phyloP scores from a whole-genome alignment of 2,329 filamentous ascomycete genomes.

The Harringtonia aguacate region DNA sequence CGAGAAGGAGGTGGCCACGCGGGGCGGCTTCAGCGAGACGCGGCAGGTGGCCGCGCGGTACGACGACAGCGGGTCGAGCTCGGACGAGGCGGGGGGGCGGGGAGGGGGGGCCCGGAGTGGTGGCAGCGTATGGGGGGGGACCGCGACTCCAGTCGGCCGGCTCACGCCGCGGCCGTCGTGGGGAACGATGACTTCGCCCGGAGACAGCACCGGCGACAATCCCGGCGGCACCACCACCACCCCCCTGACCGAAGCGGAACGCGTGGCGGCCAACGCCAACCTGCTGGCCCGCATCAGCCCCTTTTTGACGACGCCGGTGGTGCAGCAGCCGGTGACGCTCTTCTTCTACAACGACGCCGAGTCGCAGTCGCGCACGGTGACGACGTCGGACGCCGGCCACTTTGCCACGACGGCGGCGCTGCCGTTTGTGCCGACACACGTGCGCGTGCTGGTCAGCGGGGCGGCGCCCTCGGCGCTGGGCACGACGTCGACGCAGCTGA shows the following conservation, averaged over 20 bases:
- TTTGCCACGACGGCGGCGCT: conserved; percentile 72
- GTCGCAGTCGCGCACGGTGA: conserved; percentile 74
- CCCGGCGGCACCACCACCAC: too few relatives aligned
- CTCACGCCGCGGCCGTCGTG: conserved; percentile 25
- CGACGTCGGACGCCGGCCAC: conserved; percentile 82
- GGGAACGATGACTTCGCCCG: conserved; percentile 15
- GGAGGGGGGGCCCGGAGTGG: conserved; percentile 4
- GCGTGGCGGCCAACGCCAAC: conserved; percentile 71
- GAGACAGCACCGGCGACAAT: too few relatives aligned
- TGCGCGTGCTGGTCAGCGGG: conserved; percentile 62
- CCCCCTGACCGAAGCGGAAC: conserved; percentile 60
- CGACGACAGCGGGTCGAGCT: conserved; percentile 26
- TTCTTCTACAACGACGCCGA: conserved; percentile 88
- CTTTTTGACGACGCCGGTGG: conserved; percentile 77
- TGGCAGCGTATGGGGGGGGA: too few relatives aligned
- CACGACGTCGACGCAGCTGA: background rate
- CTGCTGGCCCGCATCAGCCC: conserved; percentile 80
- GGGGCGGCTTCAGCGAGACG: conserved; percentile 63
- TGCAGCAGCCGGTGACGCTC: conserved; percentile 69
- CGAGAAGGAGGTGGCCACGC: conserved; percentile 59
- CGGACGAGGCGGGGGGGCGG: conserved; percentile 18
- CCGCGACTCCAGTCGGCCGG: too few relatives aligned
- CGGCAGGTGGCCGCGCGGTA: conserved; percentile 23
- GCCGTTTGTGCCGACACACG: conserved; percentile 82
- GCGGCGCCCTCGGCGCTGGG: background rate